These are phyloP conservation scores for Ophiorrhiza pumila DNA, from an alignment of 257 asterid species.

Conservation along the genomic window DNA sequence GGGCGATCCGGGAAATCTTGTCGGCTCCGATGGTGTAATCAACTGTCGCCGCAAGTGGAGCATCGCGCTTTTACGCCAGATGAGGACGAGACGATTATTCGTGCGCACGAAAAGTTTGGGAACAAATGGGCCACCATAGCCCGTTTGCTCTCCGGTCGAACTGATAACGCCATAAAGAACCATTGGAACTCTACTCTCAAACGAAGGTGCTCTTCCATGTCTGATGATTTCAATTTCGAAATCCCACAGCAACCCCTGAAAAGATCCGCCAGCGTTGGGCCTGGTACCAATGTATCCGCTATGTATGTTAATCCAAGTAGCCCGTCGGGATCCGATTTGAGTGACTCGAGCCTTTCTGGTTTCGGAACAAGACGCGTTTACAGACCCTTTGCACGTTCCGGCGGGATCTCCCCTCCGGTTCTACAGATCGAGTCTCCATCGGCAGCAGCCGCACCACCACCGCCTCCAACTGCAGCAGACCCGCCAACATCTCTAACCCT, in stretches of 20 bases:
- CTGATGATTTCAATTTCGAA: conserved; percentile 63
- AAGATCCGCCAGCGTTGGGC: conserved; percentile 68
- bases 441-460: conserved; percentile 32
- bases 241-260: conserved; percentile 52
- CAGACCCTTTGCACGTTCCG: conserved; percentile 52
- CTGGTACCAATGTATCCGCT: conserved; percentile 39
- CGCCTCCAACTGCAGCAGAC: conserved; percentile 42
- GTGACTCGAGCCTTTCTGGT: conserved; percentile 54
- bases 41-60: conserved; percentile 81
- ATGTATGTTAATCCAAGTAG: conserved; percentile 53
- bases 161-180: conserved; percentile 79
- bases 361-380: conserved; percentile 35
- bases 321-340: conserved; percentile 60
- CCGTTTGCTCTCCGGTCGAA: conserved; percentile 64
- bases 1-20: conserved; percentile 84
- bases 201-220: conserved; percentile 66
- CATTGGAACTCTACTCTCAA: conserved; percentile 90
- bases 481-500: conserved; percentile 58
- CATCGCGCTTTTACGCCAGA: conserved; percentile 65
- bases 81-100: conserved; percentile 59
- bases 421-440: conserved; percentile 24
- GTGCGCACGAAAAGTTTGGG: conserved; percentile 72
- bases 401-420: conserved; percentile 43
- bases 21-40: conserved; percentile 84
- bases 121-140: conserved; percentile 83